Evolutionary conservation across 2,329 filamentous ascomycete species (phyloP), one percentile per base, ranked within the genome.

Genomic region (Neofusicoccum umdonicola): DNA sequence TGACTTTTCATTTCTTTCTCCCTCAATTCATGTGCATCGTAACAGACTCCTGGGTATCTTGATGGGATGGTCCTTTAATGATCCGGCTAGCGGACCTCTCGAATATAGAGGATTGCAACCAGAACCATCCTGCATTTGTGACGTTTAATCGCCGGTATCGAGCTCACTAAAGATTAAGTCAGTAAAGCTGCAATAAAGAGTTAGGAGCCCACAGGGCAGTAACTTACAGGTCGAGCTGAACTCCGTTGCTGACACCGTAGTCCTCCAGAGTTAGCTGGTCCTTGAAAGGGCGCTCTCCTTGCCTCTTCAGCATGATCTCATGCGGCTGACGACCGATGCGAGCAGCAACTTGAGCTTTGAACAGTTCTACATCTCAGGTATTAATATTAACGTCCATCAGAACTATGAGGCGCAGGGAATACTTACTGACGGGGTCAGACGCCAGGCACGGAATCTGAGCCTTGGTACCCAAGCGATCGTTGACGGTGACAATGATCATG

Each of bases 391-490:
- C 13, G 8, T 13, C 27, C 34, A 47, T 4, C 13, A 8, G 7
- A 39, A 4, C 31, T 27, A 31, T 15, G 3, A 37, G 22, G 4
- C 27, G 17, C 1, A n/a, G 27, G n/a, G 48, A 15, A 56, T 13
- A 75, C 79, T 71, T 66, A 80, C 80, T 89, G 69, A 97, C 89
- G 7, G 88, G 89, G 79, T 98, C 94, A 3, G 88, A 90, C 0
- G 91, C 88, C 65, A 97, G 82, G 75, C 93, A 97, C 0, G 94
- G 94, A 68, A 98, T 95, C 61, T 91, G 90, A 15, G 93, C 92
- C 73, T 97, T 97, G n/a, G 94, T 97, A 12, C 94, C 94, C 41
- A 98, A 82, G n/a, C 94, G 87, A 78, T 98, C 94, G 76, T 98
- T 98, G 73, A 98, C 88, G 72, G 94, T 88, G 17, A 98, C 93